phyloP scores from a whole-genome alignment of 495 filamentous ascomycete genomes.

The Parathielavia appendiculata region DNA sequence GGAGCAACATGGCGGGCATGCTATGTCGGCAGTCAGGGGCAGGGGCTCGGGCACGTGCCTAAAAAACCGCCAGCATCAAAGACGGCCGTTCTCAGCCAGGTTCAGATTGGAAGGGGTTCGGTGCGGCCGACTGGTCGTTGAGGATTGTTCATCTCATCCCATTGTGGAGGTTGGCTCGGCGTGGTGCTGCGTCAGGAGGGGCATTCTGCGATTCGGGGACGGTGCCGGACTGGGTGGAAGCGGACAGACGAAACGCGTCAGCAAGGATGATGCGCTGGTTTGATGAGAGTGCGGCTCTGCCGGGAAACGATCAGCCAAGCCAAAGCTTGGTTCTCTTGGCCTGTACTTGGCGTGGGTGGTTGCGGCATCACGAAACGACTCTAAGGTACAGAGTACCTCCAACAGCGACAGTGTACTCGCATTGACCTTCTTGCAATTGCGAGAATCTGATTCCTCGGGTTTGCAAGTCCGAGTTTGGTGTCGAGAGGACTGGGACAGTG shows the following conservation, averaged over 20 bases:
- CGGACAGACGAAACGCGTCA: conserved; percentile 9
- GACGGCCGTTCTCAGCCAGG: neutral
- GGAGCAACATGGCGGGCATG: conserved; percentile 65
- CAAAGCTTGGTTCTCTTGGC: conserved; percentile 11
- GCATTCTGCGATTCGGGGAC: neutral
- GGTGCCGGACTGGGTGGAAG: neutral
- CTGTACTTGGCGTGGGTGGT: neutral
- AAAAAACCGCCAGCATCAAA: conserved; percentile 2
- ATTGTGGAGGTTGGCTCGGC: neutral
- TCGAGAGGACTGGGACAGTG: no score
- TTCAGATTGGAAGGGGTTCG: neutral
- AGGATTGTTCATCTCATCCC: conserved; percentile 5
- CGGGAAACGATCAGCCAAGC: neutral
- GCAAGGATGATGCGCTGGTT: neutral
- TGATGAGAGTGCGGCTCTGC: neutral
- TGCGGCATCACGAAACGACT: neutral
- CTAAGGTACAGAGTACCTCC: no score
- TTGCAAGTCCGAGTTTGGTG: no score
- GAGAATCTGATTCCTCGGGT: no score
- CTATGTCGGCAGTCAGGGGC: neutral
- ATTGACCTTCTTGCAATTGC: no score
- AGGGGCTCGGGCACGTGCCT: neutral
- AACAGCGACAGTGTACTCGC: no score
- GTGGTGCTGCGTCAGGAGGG: neutral
- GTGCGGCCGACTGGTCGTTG: conserved; percentile 8